Evolutionary conservation across 2,329 filamentous ascomycete species (phyloP), one percentile per base, ranked within the genome.

Genomic region (Trichoderma lentiforme): DNA sequence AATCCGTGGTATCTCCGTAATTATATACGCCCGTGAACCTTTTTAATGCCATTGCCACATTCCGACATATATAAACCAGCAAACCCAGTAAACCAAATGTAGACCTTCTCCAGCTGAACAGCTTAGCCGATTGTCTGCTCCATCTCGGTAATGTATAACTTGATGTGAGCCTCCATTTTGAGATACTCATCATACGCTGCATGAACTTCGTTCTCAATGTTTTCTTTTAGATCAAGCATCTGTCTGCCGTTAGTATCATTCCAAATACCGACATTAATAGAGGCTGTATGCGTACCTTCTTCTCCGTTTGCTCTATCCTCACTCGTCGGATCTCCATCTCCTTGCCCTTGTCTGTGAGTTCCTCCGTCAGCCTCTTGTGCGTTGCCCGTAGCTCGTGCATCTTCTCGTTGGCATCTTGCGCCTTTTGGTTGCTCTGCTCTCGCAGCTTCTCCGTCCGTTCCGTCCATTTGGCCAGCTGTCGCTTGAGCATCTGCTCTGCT

Each of bases 141-240:
- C 95, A 99, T 98, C 86, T 99, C 96, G 5, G 93, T 97, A 79
- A 99, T 97, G 85, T 99, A 99, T 74, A 98, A 86, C 83, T 95
- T 95, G 81, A 99, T 97, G 80, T 99, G 96, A 47, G 94, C 92
- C 82, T 98, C 95, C 90, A 99, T 92, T 89, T 98, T 98, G 80
- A 97, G 88, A 82, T 97, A 99, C 84, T 98, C 94, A 75, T 97
- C 95, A 77, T 97, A 90, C 1, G 96, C 94, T 71, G 89, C 90
- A 79, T 96, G 93, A 9, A 98, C 92, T 82, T 99, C 96, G 73
- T 92, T 95, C 80, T 98, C 95, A 74, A 99, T 97, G 77, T 96
- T 97, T 81, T 98, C 96, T 80, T 98, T 98, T 76, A 99, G 87
- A 82, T 99, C 96, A 62, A 92, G 90, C 95, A 98, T 99, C 95